Evolutionary conservation across 306 rosid species (phyloP), one percentile per base, ranked within the genome.

Genomic region (Spatholobus suberectus): DNA sequence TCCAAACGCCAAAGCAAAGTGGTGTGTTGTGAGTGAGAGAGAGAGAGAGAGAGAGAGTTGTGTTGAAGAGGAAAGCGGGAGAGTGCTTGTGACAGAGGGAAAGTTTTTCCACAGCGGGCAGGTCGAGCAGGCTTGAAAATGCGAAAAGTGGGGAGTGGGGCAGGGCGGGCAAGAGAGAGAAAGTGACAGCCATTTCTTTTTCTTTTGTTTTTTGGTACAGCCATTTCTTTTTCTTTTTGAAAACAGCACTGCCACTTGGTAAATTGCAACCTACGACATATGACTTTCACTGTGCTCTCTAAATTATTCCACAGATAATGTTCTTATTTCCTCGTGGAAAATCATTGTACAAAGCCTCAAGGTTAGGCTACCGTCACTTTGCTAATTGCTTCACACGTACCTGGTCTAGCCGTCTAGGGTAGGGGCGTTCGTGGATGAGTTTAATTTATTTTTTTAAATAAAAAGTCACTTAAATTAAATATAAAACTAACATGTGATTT

Each of bases 161-260:
- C 82, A 68, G 82, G 15, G 15, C 0, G 88, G 88, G 88, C 82
- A 85, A 46, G 88, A 75, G 82, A 85, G 87, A 80, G 82, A 80
- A 80, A 75, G 77, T 54, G 70, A 85, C 62, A 47, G 29, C 20
- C 76, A 71, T 85, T n/a, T n/a, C n/a, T n/a, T n/a, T n/a, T n/a
- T n/a, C n/a, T n/a, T n/a, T n/a, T n/a, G n/a, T n/a, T n/a, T n/a
- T n/a, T n/a, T n/a, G n/a, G n/a, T n/a, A n/a, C n/a, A n/a, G n/a
- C n/a, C n/a, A n/a, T n/a, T 79, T 55, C 65, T 61, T 81, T 81
- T 77, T 51, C 59, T 66, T 78, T 65, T 77, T 34, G 83, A 70
- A 52, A 81, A 77, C 54, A 67, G 77, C 51, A 77, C 13, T 43
- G 24, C 76, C 80, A 63, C 80, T 83, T 84, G 59, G 73, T 79